phyloP scores from a whole-genome alignment of 1,284 basidiomycete genomes.

The Somion occarium region DNA sequence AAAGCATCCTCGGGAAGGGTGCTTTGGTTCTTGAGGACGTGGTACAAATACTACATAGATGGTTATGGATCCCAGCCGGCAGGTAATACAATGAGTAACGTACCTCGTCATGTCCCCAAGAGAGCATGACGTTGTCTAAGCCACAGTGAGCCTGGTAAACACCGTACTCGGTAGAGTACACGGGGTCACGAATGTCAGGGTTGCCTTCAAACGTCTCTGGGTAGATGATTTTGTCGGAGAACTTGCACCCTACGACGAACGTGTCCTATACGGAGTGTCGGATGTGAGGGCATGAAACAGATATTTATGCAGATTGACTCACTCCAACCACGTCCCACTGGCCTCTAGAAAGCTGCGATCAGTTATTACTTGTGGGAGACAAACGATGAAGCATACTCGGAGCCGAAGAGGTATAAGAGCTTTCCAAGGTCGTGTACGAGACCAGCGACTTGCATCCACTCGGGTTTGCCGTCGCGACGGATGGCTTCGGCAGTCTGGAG shows the following conservation, averaged over 20 bases:
- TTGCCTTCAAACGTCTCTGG: conserved; percentile 81
- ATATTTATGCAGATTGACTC: no score
- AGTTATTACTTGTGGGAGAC: neutral
- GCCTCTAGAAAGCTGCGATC: conserved; percentile 39
- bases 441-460: conserved; percentile 89
- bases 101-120: conserved; percentile 89
- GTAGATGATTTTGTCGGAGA: conserved; percentile 82
- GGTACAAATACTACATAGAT: conserved; percentile 65
- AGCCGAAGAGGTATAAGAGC: conserved; percentile 76
- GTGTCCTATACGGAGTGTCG: no score
- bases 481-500: conserved; percentile 92
- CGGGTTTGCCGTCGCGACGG: conserved; percentile 82
- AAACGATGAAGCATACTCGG: conserved; percentile 34
- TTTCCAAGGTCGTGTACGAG: conserved; percentile 89
- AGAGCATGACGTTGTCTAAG: conserved; percentile 86
- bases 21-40: conserved; percentile 73
- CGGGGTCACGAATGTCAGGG: conserved; percentile 66
- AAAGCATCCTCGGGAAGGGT: conserved; percentile 80
- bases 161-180: conserved; percentile 79
- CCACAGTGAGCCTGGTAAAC: conserved; percentile 85
- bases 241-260: conserved; percentile 84
- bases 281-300: neutral
- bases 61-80: no score
- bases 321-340: conserved; percentile 93
- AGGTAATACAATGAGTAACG: conserved; percentile 13